Evolutionary conservation across 129 eudicot species (phyloP).

Genomic region (Apium graveolens): DNA sequence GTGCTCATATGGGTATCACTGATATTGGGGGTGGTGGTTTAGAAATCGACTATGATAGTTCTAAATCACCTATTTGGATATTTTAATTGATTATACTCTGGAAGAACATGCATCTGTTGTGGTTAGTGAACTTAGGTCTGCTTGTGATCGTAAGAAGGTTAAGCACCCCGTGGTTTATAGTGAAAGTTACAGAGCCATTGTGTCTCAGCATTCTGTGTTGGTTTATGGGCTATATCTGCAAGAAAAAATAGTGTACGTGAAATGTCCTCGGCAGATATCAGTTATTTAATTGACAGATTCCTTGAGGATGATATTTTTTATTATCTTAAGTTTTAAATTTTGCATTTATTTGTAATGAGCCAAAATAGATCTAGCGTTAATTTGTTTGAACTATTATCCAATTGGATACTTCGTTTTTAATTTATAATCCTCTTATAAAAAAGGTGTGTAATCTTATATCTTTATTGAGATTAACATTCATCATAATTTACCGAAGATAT

Average conservation of each 20-base stretch:
- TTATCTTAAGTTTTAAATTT: conserved; percentile 44
- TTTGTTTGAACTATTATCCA: too few species aligned
- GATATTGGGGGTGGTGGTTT: conserved; percentile 97
- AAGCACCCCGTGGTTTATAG: conserved; percentile 82
- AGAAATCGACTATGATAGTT: conserved; percentile 94
- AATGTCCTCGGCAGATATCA: conserved; percentile 37
- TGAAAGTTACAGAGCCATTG: conserved; percentile 94
- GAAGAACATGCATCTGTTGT: conserved; percentile 84
- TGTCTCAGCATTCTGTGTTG: conserved; percentile 83
- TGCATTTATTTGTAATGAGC: too few species aligned
- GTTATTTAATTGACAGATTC: conserved; percentile 41
- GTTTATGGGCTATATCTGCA: conserved; percentile 77
- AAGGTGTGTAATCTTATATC: too few species aligned
- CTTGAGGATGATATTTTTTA: conserved; percentile 62
- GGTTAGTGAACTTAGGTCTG: conserved; percentile 54
- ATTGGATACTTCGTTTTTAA: too few species aligned
- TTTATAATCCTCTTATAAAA: too few species aligned
- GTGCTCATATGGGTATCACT: conserved; percentile 68
- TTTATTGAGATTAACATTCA: too few species aligned
- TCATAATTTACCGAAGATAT: too few species aligned
- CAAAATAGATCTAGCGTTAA: too few species aligned
- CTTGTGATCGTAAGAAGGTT: conserved; percentile 65
- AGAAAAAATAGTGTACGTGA: conserved; percentile 30
- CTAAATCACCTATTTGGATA: conserved; percentile 65
- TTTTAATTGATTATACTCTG: conserved; percentile 62